Conservation (phyloP, 1,139 yeast species). For the Yamadazyma jaroonii region DNA sequence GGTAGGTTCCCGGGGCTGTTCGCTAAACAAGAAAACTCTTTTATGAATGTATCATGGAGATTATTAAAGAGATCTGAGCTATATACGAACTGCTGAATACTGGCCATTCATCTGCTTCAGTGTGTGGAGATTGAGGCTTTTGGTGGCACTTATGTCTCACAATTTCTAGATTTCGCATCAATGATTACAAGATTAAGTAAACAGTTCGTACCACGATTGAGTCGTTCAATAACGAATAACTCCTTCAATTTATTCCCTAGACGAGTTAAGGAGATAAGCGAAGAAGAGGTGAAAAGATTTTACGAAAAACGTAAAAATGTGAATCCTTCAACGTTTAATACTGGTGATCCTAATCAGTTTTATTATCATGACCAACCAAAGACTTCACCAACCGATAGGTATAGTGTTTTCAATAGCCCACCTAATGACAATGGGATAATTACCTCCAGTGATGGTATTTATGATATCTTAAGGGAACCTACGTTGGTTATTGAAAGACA, state of each 20-base stretch:
- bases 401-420: slow-evolving; percentile 31
- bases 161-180: neutral
- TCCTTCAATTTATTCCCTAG: slow-evolving; percentile 3
- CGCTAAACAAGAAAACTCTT: too few species aligned
- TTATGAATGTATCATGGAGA: too few species aligned
- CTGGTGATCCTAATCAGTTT: slow-evolving; percentile 16
- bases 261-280: slow-evolving; percentile 36
- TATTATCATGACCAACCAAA: slow-evolving; percentile 31
- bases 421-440: slow-evolving; percentile 48
- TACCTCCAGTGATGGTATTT: slow-evolving; percentile 54
- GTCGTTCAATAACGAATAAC: slow-evolving; percentile 1
- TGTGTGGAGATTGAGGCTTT: neutral
- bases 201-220: neutral
- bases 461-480: slow-evolving; percentile 65
- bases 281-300: slow-evolving; percentile 33
- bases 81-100: too few species aligned
- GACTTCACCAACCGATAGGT: slow-evolving; percentile 24
- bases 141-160: neutral
- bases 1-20: too few species aligned
- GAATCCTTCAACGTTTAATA: slow-evolving; percentile 1
- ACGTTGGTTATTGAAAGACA: slow-evolving; percentile 84
- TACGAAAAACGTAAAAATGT: slow-evolving; percentile 13
- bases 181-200: slow-evolving; percentile 1
- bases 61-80: too few species aligned
- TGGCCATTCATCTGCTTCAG: neutral